Percentiles rank a stretch among this genome's conserved stretches.
These are phyloP conservation scores for Exobasidium cylindrosporum DNA, from an alignment of 1,284 basidiomycete species.

Conservation along the genomic window DNA sequence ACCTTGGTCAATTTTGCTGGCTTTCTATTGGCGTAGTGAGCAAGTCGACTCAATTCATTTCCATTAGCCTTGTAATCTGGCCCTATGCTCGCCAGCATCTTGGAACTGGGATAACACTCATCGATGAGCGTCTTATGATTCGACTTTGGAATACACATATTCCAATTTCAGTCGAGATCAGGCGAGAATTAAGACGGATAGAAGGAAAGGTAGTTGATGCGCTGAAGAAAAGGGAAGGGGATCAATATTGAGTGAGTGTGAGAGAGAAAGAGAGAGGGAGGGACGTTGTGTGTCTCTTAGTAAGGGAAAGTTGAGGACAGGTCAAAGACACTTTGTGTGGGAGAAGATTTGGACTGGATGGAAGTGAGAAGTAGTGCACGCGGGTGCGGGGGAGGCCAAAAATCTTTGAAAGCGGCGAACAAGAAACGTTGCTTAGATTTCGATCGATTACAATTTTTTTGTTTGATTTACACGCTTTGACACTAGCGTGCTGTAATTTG, in stretches of 20 bases:
- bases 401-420: too few relatives aligned
- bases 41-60: conserved; percentile 85
- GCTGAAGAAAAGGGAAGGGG: not conserved
- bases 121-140: conserved; percentile 82
- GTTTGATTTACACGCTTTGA: too few relatives aligned
- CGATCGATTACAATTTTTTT: too few relatives aligned
- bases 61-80: conserved; percentile 65
- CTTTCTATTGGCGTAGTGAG: conserved; percentile 86
- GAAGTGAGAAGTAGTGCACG: not conserved
- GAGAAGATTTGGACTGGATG: not conserved
- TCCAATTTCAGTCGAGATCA: not conserved
- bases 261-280: not conserved
- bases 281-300: not conserved
- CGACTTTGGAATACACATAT: conserved; percentile 64
- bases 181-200: not conserved
- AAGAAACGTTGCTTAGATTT: too few relatives aligned
- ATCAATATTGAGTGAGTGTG: not conserved
- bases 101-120: conserved; percentile 83
- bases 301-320: not conserved
- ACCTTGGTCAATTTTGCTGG: conserved; percentile 85
- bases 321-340: not conserved
- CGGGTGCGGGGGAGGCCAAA: not conserved
- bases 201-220: not conserved
- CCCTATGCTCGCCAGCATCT: conserved; percentile 70
- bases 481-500: too few relatives aligned